Evolutionary conservation across 2,329 filamentous ascomycete genomes (phyloP).

Genomic region (Didymella pinodella): DNA sequence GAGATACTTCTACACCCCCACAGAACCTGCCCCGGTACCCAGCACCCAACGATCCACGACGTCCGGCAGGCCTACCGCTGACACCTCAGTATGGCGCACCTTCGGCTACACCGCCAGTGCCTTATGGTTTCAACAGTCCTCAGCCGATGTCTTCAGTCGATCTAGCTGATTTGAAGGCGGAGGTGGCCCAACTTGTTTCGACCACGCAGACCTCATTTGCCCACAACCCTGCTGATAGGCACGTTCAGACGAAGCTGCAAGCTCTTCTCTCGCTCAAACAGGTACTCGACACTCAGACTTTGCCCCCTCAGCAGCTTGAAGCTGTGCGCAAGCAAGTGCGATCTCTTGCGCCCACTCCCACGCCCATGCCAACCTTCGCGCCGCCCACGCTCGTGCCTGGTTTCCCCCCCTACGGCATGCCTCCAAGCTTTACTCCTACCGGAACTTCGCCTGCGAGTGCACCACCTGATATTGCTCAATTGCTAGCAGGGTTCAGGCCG

Average conservation of each 20-base stretch:
- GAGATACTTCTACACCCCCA: conserved; percentile 78
- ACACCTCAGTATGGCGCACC: conserved; percentile 41
- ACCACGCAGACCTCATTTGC: conserved; percentile 77
- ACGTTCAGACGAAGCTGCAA: conserved; percentile 76
- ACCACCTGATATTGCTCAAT: conserved; percentile 41
- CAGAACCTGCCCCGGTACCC: conserved; percentile 46
- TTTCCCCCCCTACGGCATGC: conserved; percentile 36
- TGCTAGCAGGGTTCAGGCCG: conserved; percentile 39
- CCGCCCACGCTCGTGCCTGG: conserved; percentile 41
- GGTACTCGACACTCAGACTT: conserved; percentile 70
- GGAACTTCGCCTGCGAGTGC: conserved; percentile 30
- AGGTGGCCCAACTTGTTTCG: conserved; percentile 80
- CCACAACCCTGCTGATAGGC: conserved; percentile 76
- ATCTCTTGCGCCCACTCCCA: conserved; percentile 71
- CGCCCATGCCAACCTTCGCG: conserved; percentile 50
- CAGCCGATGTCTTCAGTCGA: conserved; percentile 43
- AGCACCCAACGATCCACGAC: conserved; percentile 45
- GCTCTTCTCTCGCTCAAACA: conserved; percentile 85
- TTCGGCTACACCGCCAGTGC: conserved; percentile 34
- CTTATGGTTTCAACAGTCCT: conserved; percentile 41
- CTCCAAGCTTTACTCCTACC: conserved; percentile 27
- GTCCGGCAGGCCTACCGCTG: conserved; percentile 36
- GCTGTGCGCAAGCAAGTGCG: conserved; percentile 86
- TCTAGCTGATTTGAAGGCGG: conserved; percentile 75
- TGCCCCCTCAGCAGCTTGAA: conserved; percentile 72